Percentiles rank a stretch among this genome's conserved stretches.
Evolutionary conservation across 2,329 filamentous ascomycete species (phyloP).

Genomic region (Gyromitra esculenta): DNA sequence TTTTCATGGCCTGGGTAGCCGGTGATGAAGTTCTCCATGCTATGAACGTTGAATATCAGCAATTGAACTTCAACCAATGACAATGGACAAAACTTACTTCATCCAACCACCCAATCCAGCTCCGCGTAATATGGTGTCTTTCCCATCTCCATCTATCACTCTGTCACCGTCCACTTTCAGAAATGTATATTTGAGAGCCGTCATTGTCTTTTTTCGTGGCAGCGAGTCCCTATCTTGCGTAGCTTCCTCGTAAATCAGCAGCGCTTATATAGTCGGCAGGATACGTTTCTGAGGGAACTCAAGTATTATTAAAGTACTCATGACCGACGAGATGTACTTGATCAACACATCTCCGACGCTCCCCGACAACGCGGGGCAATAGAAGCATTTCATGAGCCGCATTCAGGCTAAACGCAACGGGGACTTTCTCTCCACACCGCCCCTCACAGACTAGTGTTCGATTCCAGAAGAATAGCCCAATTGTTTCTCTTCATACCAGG

Average conservation of each 20-base stretch:
- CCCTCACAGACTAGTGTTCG: neutral
- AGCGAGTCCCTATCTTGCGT: neutral
- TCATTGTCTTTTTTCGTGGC: neutral
- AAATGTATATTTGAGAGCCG: conserved; percentile 53
- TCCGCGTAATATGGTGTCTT: conserved; percentile 61
- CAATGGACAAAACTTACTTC: conserved; percentile 57
- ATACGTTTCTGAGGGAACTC: neutral
- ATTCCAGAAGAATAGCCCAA: neutral
- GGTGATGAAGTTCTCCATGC: conserved; percentile 72
- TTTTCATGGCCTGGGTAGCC: conserved; percentile 70
- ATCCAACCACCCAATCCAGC: conserved; percentile 62
- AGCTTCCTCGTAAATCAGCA: neutral
- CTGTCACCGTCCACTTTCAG: conserved; percentile 60
- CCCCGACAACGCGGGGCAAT: conserved; percentile 23
- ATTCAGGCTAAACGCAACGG: conserved; percentile 24
- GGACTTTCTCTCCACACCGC: conserved; percentile 1
- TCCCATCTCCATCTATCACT: conserved; percentile 60
- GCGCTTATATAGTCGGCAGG: neutral
- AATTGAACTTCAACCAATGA: conserved; percentile 56
- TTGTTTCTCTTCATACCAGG: neutral
- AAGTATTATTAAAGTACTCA: neutral
- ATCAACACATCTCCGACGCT: neutral
- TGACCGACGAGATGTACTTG: neutral
- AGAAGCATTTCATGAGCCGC: neutral
- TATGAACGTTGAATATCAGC: conserved; percentile 53